These are phyloP conservation scores for Grosmannia serpens DNA, from an alignment of 2,329 filamentous ascomycete species.

Conservation along the genomic window DNA sequence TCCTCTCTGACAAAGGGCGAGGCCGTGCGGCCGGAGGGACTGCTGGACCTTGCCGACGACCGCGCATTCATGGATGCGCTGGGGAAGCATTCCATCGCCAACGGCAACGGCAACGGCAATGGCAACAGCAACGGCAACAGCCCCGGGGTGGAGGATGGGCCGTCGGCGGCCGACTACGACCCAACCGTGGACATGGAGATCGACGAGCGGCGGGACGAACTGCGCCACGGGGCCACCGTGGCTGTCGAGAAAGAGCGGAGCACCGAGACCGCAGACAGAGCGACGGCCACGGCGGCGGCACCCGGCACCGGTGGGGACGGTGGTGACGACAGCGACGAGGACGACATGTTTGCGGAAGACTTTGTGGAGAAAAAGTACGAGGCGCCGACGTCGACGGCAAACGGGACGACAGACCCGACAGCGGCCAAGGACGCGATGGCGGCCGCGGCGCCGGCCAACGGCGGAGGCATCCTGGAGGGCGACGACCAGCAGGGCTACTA, in stretches of 20 bases:
- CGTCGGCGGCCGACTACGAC: slow-evolving; percentile 89
- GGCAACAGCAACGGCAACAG: too few relatives aligned
- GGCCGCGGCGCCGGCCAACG: slow-evolving; percentile 27
- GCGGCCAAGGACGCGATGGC: slow-evolving; percentile 21
- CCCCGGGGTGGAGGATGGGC: slow-evolving; percentile 47
- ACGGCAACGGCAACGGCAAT: too few relatives aligned
- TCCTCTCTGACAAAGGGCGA: slow-evolving; percentile 13
- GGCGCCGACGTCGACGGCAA: slow-evolving; percentile 26
- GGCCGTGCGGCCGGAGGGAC: slow-evolving; percentile 22
- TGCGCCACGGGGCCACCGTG: slow-evolving; percentile 38
- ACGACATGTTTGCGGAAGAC: slow-evolving; percentile 85
- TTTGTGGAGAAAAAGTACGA: slow-evolving; percentile 56
- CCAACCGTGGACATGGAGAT: slow-evolving; percentile 81
- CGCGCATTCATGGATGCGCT: slow-evolving; percentile 54
- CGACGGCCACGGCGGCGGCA: background rate
- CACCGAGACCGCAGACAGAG: background rate
- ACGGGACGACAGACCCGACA: slow-evolving; percentile 15
- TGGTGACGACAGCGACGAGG: slow-evolving; percentile 38
- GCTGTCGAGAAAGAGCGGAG: slow-evolving; percentile 22
- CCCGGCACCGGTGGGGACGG: background rate
- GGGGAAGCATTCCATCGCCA: slow-evolving; percentile 26
- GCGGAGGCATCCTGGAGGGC: slow-evolving; percentile 73
- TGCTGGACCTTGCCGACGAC: slow-evolving; percentile 54
- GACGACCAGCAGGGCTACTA: slow-evolving; percentile 95
- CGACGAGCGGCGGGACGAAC: slow-evolving; percentile 60